Conservation (phyloP, 2,329 filamentous ascomycete species). For the Pseudocercospora eumusae region DNA sequence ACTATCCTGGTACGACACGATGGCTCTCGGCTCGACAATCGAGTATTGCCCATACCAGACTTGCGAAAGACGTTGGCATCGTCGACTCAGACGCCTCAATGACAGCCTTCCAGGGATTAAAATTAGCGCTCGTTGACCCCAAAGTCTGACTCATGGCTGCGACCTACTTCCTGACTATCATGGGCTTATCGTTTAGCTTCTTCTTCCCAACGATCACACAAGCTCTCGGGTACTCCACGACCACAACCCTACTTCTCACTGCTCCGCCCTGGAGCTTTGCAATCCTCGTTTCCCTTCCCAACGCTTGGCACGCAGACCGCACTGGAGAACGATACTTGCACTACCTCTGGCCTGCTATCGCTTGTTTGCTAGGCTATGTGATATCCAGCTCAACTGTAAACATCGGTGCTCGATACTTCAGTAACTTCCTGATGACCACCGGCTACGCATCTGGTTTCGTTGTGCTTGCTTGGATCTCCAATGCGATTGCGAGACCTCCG, state of each 20-base stretch:
- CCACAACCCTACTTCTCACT: conserved; percentile 40
- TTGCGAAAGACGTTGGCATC: conserved; percentile 15
- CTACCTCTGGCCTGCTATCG: conserved; percentile 55
- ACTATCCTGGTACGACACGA: conserved; percentile 41
- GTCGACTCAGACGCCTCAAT: conserved; percentile 10
- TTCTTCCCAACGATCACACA: conserved; percentile 43
- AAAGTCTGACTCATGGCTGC: conserved; percentile 26
- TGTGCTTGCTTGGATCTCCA: conserved; percentile 59
- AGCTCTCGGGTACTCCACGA: conserved; percentile 42
- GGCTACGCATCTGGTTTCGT: conserved; percentile 33
- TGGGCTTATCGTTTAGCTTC: conserved; percentile 25
- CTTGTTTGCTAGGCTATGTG: conserved; percentile 51
- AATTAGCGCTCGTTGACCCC: conserved; percentile 23
- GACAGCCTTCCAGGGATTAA: conserved; percentile 18
- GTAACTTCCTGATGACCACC: conserved; percentile 20
- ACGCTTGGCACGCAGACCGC: conserved; percentile 42
- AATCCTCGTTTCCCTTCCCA: conserved; percentile 36
- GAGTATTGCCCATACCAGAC: conserved; percentile 14
- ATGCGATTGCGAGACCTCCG: conserved; percentile 28
- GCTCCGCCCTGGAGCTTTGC: conserved; percentile 41
- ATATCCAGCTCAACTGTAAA: conserved; percentile 23
- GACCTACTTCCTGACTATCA: conserved; percentile 22
- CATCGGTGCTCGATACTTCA: conserved; percentile 27
- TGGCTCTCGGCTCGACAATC: conserved; percentile 42
- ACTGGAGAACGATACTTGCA: conserved; percentile 47